These are phyloP conservation scores for Polytolypa hystricis DNA, from an alignment of 2,329 filamentous ascomycete species.

Conservation along the genomic window DNA sequence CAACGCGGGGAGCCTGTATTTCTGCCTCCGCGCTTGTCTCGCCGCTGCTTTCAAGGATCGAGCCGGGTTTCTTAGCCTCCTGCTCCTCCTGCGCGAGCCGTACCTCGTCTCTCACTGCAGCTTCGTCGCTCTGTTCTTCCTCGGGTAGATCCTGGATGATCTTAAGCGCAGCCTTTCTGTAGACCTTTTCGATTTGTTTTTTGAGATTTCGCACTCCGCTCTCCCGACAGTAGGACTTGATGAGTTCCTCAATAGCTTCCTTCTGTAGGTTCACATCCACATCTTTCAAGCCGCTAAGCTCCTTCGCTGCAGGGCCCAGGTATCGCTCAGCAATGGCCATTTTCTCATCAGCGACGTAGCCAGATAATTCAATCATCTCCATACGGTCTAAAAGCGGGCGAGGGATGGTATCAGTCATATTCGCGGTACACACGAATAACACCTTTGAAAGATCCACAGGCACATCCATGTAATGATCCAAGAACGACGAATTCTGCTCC, in stretches of 20 bases:
- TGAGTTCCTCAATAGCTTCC: conserved; percentile 86
- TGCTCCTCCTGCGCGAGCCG: conserved; percentile 64
- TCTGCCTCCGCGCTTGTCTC: conserved; percentile 8
- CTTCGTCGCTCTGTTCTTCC: conserved; percentile 19
- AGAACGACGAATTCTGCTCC: conserved; percentile 92
- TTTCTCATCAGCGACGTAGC: conserved; percentile 96
- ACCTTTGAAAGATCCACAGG: conserved; percentile 96
- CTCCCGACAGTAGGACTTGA: conserved; percentile 97
- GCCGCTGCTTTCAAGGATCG: background rate
- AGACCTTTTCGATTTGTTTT: conserved; percentile 99
- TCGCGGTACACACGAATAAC: conserved; percentile 95
- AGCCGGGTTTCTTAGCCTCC: conserved; percentile 21
- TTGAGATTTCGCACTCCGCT: conserved; percentile 95
- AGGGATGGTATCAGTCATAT: conserved; percentile 97
- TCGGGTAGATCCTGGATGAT: conserved; percentile 57
- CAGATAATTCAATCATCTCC: conserved; percentile 93
- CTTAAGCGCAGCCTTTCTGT: conserved; percentile 91
- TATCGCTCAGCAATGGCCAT: conserved; percentile 96
- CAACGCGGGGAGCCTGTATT: conserved; percentile 4
- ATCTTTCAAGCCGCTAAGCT: conserved; percentile 78
- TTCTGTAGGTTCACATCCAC: conserved; percentile 81
- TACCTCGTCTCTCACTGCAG: conserved; percentile 74
- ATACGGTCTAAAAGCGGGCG: conserved; percentile 88
- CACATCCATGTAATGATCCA: conserved; percentile 98
- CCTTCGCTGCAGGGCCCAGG: conserved; percentile 85